A percentile compares a stretch with the other conserved stretches of the same genome.
Evolutionary conservation across 331 rosid species (phyloP).

Genomic region (Cydonia oblonga): DNA sequence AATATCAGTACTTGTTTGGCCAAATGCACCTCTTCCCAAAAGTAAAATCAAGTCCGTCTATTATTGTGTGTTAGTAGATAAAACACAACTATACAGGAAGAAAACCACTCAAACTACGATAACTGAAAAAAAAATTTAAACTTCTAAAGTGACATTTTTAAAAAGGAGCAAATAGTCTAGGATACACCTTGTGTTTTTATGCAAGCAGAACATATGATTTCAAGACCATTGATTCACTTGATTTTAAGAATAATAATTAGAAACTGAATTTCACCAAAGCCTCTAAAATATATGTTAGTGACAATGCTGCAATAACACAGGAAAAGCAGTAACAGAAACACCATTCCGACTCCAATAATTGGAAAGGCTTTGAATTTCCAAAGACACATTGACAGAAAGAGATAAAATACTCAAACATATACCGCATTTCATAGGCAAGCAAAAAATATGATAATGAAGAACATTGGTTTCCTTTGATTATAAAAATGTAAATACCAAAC

Average conservation of each 20-base stretch:
- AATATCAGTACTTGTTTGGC: neutral
- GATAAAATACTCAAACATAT: neutral
- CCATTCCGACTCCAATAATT: neutral
- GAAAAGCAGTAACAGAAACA: neutral
- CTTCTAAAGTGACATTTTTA: neutral
- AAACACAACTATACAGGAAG: neutral
- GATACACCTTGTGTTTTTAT: neutral
- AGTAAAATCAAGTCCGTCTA: neutral
- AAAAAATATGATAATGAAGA: neutral
- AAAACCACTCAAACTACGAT: neutral
- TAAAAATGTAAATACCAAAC: neutral
- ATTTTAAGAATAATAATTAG: neutral
- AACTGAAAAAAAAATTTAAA: neutral
- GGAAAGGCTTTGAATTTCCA: neutral
- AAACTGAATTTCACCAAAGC: neutral
- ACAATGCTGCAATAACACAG: neutral
- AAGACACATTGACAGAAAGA: neutral
- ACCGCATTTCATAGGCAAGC: neutral
- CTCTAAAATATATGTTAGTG: neutral
- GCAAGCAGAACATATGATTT: neutral
- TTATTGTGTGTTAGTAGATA: neutral
- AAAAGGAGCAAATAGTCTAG: neutral
- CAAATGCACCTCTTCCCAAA: neutral
- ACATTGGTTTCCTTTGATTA: neutral
- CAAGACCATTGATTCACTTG: neutral